These are phyloP conservation scores for Solanum hybrid DNA, from an alignment of 305 asterid genomes.

Conservation along the genomic window DNA sequence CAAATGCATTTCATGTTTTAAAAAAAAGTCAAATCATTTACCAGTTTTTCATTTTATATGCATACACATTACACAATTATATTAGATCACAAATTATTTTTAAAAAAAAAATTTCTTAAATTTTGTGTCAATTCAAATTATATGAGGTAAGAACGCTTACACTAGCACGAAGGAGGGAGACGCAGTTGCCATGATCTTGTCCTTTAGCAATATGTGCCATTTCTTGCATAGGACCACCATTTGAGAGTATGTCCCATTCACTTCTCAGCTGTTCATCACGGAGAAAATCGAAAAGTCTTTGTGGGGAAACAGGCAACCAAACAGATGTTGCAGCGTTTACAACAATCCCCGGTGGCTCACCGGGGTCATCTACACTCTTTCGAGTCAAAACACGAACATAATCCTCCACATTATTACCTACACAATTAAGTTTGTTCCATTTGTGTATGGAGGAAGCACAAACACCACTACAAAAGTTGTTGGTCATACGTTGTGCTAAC, in stretches of 20 bases:
- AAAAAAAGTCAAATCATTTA: not conserved
- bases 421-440: constrained; percentile 61
- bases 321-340: constrained; percentile 86
- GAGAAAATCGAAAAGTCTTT: constrained; percentile 73
- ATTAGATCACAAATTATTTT: too few relatives aligned
- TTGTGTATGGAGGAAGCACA: constrained; percentile 76
- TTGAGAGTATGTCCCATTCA: constrained; percentile 89
- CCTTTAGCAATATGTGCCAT: constrained; percentile 94
- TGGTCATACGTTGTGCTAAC: constrained; percentile 92
- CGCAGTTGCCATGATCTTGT: constrained; percentile 83
- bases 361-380: constrained; percentile 73
- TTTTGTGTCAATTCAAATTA: too few relatives aligned
- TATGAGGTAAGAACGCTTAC: constrained; percentile 23
- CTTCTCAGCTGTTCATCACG: constrained; percentile 70
- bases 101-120: too few relatives aligned
- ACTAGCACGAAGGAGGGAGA: constrained; percentile 75
- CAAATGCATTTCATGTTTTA: not conserved
- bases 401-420: constrained; percentile 63
- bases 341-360: constrained; percentile 86
- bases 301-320: constrained; percentile 79
- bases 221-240: constrained; percentile 93
- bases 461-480: constrained; percentile 85
- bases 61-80: not conserved
- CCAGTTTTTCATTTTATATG: not conserved
- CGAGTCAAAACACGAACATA: constrained; percentile 88